Conservation (phyloP, 306 rosid genomes). For the Malus fusca region DNA sequence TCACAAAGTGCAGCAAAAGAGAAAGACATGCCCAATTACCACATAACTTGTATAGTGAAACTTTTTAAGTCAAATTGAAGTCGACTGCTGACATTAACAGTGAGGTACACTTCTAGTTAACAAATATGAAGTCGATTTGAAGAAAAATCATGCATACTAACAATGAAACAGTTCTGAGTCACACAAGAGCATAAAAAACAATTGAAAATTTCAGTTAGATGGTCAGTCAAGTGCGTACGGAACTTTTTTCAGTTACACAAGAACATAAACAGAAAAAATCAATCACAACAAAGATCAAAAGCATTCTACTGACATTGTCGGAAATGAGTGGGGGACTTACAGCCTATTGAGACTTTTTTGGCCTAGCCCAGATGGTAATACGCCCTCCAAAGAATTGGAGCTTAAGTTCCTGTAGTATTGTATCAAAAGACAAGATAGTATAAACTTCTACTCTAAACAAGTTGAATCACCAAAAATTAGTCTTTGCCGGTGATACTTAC, state of each 20-base stretch:
- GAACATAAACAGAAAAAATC: slow-evolving; percentile 4
- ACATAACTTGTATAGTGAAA: not conserved
- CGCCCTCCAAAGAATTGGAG: slow-evolving; percentile 65
- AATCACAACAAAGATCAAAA: not conserved
- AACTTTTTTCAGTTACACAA: not conserved
- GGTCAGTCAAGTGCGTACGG: not conserved
- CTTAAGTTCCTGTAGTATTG: slow-evolving; percentile 63
- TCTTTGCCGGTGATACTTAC: slow-evolving; percentile 63
- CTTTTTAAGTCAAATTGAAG: not conserved
- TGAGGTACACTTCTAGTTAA: not conserved
- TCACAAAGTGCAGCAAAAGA: not conserved
- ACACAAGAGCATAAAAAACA: not conserved
- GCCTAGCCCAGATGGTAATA: slow-evolving; percentile 60
- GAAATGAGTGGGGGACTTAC: slow-evolving; percentile 46
- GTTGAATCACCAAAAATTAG: not conserved
- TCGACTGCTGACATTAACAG: not conserved
- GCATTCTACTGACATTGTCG: not conserved
- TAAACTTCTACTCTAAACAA: not conserved
- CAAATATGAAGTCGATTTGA: not conserved
- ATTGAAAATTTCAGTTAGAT: not conserved
- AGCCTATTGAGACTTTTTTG: slow-evolving; percentile 56
- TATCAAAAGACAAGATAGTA: not conserved
- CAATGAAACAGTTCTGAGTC: not conserved
- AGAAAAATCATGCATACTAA: not conserved
- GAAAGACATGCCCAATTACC: not conserved